These are phyloP conservation scores for Volvariella surrecta DNA, from an alignment of 1,284 basidiomycete species.

Conservation along the genomic window DNA sequence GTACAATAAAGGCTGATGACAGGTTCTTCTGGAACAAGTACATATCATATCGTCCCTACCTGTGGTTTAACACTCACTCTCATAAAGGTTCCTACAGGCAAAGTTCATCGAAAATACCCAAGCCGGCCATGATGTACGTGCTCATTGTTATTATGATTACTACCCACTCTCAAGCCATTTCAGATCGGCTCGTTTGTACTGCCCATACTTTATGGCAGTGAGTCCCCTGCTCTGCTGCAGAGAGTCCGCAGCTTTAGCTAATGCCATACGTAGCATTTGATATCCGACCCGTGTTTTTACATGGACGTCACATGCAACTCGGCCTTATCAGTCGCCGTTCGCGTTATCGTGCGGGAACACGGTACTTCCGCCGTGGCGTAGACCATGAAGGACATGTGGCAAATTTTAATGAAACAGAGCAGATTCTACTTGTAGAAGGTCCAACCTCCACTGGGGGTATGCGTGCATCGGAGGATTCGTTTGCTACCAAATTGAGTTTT, in stretches of 20 bases:
- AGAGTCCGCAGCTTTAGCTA: conserved; percentile 18
- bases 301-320: conserved; percentile 76
- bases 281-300: conserved; percentile 70
- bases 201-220: conserved; percentile 89
- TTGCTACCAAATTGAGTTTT: conserved; percentile 65
- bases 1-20: conserved; percentile 66
- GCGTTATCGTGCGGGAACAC: conserved; percentile 90
- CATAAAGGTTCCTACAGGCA: conserved; percentile 57
- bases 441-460: conserved; percentile 32
- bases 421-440: conserved; percentile 75
- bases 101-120: conserved; percentile 56
- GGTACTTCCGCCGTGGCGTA: conserved; percentile 94
- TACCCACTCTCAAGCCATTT: conserved; percentile 1
- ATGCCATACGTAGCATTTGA: conserved; percentile 65
- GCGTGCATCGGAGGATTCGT: conserved; percentile 37
- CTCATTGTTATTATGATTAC: conserved; percentile 18
- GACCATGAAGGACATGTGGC: conserved; percentile 79
- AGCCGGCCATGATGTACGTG: conserved; percentile 48
- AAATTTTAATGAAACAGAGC: conserved; percentile 94
- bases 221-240: conserved; percentile 12
- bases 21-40: conserved; percentile 99
- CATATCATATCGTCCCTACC: conserved; percentile 18
- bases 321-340: conserved; percentile 91
- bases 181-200: conserved; percentile 86
- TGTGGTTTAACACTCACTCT: conserved; percentile 7